Evolutionary conservation across 169 alveolate species (phyloP).

Genomic region (Plasmodium vivax): DNA sequence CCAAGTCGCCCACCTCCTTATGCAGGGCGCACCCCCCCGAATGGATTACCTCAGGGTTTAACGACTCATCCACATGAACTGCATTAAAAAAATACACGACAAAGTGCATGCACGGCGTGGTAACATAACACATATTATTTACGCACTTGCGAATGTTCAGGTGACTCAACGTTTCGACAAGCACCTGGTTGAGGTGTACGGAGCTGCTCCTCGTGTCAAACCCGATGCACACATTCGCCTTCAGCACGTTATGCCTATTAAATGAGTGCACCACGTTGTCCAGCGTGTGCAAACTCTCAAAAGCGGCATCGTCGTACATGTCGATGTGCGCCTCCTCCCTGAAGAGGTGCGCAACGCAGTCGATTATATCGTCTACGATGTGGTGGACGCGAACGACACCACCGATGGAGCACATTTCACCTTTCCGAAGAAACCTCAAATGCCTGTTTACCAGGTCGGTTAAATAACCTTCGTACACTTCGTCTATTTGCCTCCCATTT

Average conservation of each 20-base stretch:
- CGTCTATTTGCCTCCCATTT: constrained; percentile 76
- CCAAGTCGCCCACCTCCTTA: constrained; percentile 21
- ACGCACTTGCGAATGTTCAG: constrained; percentile 41
- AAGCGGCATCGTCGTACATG: constrained; percentile 22
- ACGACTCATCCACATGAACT: not conserved
- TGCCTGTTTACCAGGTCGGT: constrained; percentile 76
- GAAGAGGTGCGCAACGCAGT: constrained; percentile 10
- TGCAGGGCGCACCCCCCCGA: not conserved
- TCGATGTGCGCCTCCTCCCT: constrained; percentile 23
- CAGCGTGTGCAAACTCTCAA: not conserved
- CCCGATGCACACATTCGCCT: constrained; percentile 65
- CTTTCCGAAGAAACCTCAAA: constrained; percentile 35
- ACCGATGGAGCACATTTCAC: constrained; percentile 13
- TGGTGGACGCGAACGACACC: too few relatives aligned
- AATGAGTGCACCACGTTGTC: constrained; percentile 30
- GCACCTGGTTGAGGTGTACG: constrained; percentile 15
- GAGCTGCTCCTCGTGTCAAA: constrained; percentile 64
- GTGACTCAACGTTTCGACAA: constrained; percentile 41
- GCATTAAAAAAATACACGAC: constrained; percentile 24
- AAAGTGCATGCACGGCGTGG: constrained; percentile 74
- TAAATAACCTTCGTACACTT: constrained; percentile 78
- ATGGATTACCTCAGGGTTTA: not conserved
- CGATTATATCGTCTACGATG: constrained; percentile 35
- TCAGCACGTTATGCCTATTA: constrained; percentile 24
- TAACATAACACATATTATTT: constrained; percentile 65